phyloP scores from a whole-genome alignment of 345 rosid species.

The Brassica nigra region DNA sequence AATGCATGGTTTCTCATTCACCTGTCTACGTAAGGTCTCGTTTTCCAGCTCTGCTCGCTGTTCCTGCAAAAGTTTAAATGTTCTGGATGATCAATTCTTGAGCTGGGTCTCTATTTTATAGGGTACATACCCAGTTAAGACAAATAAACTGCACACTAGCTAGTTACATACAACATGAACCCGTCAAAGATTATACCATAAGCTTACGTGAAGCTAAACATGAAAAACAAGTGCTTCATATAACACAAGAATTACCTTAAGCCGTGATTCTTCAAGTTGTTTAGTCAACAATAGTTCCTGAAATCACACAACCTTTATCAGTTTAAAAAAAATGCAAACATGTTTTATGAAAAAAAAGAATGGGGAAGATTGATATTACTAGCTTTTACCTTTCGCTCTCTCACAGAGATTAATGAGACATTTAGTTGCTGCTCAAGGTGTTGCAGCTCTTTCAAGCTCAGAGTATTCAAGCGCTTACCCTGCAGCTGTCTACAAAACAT shows the following conservation, averaged over 20 bases:
- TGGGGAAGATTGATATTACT: not conserved
- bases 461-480: constrained; percentile 65
- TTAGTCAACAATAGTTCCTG: constrained; percentile 75
- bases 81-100: not conserved
- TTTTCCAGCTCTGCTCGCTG: constrained; percentile 81
- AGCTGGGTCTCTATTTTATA: not conserved
- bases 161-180: constrained; percentile 4
- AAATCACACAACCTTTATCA: constrained; percentile 35
- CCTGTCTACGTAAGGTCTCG: constrained; percentile 91
- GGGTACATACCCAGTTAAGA: not conserved
- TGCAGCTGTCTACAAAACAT: constrained; percentile 49
- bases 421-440: constrained; percentile 67
- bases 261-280: constrained; percentile 79
- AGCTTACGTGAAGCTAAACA: constrained; percentile 10
- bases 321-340: constrained; percentile 3
- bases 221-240: constrained; percentile 11
- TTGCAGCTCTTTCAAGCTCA: constrained; percentile 75
- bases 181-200: not conserved
- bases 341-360: not conserved
- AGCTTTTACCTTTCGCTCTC: constrained; percentile 66
- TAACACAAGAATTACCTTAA: constrained; percentile 52
- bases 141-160: constrained; percentile 1
- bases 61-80: constrained; percentile 52
- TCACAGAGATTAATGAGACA: constrained; percentile 63
- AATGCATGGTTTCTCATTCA: constrained; percentile 22